phyloP scores from a whole-genome alignment of 1,139 yeast species.

The Waltiozyma sp. region DNA sequence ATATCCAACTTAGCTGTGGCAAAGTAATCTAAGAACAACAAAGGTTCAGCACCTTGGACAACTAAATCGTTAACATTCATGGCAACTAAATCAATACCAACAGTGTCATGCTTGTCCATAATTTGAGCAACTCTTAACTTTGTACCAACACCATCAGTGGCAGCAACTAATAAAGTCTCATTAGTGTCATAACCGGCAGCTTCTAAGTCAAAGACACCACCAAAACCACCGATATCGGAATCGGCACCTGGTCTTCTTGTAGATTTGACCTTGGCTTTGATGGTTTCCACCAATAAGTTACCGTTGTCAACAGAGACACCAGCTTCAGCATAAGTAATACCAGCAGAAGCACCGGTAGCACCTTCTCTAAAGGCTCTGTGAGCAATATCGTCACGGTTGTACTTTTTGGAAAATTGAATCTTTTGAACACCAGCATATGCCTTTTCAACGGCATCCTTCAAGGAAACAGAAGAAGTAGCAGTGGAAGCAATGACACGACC shows the following conservation, averaged over 20 bases:
- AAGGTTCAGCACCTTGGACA: slow-evolving; percentile 98
- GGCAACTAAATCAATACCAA: slow-evolving; percentile 96
- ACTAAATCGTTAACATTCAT: slow-evolving; percentile 97
- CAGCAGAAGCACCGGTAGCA: slow-evolving; percentile 18
- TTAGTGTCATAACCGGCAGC: slow-evolving; percentile 71
- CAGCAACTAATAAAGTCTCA: slow-evolving; percentile 82
- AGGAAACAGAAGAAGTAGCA: slow-evolving; percentile 57
- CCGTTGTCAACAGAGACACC: slow-evolving; percentile 98
- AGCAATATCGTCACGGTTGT: slow-evolving; percentile 88
- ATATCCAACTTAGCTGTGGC: slow-evolving; percentile 91
- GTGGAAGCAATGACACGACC: slow-evolving; percentile 97
- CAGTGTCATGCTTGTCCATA: slow-evolving; percentile 82
- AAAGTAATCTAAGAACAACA: slow-evolving; percentile 89
- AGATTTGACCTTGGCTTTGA: slow-evolving; percentile 85
- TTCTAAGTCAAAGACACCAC: slow-evolving; percentile 87
- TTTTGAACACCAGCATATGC: slow-evolving; percentile 81
- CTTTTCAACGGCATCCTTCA: slow-evolving; percentile 69
- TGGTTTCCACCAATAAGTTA: slow-evolving; percentile 77
- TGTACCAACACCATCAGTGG: slow-evolving; percentile 99
- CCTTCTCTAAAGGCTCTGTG: slow-evolving; percentile 81
- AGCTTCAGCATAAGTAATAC: slow-evolving; percentile 35
- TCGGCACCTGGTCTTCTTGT: slow-evolving; percentile 96
- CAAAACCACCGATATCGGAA: slow-evolving; percentile 97
- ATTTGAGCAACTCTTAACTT: slow-evolving; percentile 91
- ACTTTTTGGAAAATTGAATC: slow-evolving; percentile 62